phyloP scores from a whole-genome alignment of 139 green algal species.

The Chlamydomonas applanata region DNA sequence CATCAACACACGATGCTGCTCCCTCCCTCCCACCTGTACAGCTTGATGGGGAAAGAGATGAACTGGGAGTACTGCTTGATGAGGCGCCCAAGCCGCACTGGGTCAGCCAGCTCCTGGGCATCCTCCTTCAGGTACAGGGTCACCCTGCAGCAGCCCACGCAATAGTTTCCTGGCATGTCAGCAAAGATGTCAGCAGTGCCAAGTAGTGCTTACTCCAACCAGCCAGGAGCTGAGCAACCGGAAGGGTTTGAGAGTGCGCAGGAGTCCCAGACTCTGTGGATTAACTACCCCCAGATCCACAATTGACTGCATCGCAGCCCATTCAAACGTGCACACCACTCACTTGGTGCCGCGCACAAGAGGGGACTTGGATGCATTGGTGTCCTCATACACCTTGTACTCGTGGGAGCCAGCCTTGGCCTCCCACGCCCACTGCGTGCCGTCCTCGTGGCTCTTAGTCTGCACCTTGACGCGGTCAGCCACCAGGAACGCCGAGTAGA shows the following conservation, averaged over 20 bases:
- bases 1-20: too few relatives aligned
- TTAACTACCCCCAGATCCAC: too few relatives aligned
- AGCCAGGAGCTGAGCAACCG: too few relatives aligned
- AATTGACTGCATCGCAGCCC: too few relatives aligned
- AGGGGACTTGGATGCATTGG: background rate
- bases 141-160: conserved; percentile 46
- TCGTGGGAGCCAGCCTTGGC: conserved; percentile 76
- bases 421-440: conserved; percentile 89
- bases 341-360: conserved; percentile 75
- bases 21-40: conserved; percentile 62
- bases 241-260: background rate
- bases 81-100: conserved; percentile 70
- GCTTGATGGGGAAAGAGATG: conserved; percentile 98
- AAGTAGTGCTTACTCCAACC: background rate
- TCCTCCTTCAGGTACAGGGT: conserved; percentile 96
- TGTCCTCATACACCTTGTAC: conserved; percentile 80
- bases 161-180: background rate
- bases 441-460: conserved; percentile 71
- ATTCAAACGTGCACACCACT: too few relatives aligned
- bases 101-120: conserved; percentile 74
- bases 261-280: background rate
- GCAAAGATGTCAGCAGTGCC: background rate
- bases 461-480: conserved; percentile 80
- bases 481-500: conserved; percentile 98
- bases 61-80: conserved; percentile 99